Conservation (phyloP, 129 eudicot species). For the Heracleum sosnowskyi region DNA sequence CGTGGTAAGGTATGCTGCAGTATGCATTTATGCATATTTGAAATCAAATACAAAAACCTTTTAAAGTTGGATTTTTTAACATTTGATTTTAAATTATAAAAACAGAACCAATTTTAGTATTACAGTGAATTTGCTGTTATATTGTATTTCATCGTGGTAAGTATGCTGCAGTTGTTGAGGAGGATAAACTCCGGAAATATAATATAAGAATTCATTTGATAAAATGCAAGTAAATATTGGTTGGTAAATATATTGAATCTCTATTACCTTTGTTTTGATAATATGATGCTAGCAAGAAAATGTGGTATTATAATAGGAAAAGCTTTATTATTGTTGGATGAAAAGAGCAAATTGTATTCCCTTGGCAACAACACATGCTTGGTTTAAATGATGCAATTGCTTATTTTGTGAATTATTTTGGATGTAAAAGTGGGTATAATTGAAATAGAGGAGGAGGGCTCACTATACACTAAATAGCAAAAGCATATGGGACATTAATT, state of each 20-base stretch:
- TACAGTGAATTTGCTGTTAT: too few relatives aligned
- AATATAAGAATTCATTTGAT: neutral
- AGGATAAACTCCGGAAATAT: neutral
- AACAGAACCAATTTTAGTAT: too few relatives aligned
- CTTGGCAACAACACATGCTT: neutral
- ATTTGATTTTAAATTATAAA: too few relatives aligned
- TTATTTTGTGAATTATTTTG: neutral
- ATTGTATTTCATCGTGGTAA: too few relatives aligned
- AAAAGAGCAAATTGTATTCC: neutral
- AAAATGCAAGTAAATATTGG: neutral
- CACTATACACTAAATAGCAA: neutral
- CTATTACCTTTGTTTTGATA: neutral
- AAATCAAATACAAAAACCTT: too few relatives aligned
- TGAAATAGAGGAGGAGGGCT: neutral
- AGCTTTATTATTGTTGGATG: neutral
- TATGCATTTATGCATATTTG: too few relatives aligned
- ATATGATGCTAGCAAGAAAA: neutral
- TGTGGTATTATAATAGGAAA: neutral
- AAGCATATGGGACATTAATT: conserved; percentile 13
- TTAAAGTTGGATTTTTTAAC: too few relatives aligned
- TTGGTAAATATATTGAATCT: neutral
- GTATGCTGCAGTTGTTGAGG: too few relatives aligned
- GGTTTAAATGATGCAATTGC: neutral
- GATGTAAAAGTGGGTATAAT: neutral
- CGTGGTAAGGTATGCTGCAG: too few relatives aligned